Percentiles rank a stretch among this genome's conserved stretches.
phyloP scores from a whole-genome alignment of 495 filamentous ascomycete species.

The Penicillium fimorum region DNA sequence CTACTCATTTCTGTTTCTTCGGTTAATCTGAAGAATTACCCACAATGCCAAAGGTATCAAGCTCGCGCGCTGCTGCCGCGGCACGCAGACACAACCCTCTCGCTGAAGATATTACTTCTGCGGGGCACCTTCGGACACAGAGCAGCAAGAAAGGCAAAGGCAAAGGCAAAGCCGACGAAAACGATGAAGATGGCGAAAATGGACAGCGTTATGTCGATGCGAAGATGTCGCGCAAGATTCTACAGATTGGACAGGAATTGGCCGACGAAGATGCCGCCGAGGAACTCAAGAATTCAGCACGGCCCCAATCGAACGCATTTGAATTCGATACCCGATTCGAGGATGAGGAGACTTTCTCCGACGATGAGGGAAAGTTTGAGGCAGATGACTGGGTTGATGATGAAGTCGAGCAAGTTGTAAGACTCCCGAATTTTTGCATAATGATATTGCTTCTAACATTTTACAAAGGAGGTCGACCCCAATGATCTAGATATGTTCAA shows the following conservation, averaged over 20 bases:
- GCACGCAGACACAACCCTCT: conserved; percentile 66
- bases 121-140: conserved; percentile 57
- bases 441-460: conserved; percentile 12
- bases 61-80: conserved; percentile 39
- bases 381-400: conserved; percentile 59
- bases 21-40: neutral
- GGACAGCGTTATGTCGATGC: conserved; percentile 76
- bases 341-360: conserved; percentile 47
- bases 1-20: conserved; percentile 5
- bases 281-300: conserved; percentile 24
- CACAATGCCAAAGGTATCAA: conserved; percentile 47
- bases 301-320: conserved; percentile 58
- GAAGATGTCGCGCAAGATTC: conserved; percentile 80
- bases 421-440: conserved; percentile 5
- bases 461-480: conserved; percentile 75
- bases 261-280: conserved; percentile 70
- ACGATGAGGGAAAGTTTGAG: conserved; percentile 56
- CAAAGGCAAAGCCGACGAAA: conserved; percentile 55
- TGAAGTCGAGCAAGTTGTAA: conserved; percentile 73
- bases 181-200: conserved; percentile 59
- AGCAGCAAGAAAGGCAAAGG: conserved; percentile 53
- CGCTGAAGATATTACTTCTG: conserved; percentile 66
- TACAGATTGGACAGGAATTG: conserved; percentile 80
- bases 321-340: conserved; percentile 61
- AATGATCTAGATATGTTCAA: conserved; percentile 87